phyloP scores from a whole-genome alignment of 2,329 filamentous ascomycete species.

The Fusarium scirpi region DNA sequence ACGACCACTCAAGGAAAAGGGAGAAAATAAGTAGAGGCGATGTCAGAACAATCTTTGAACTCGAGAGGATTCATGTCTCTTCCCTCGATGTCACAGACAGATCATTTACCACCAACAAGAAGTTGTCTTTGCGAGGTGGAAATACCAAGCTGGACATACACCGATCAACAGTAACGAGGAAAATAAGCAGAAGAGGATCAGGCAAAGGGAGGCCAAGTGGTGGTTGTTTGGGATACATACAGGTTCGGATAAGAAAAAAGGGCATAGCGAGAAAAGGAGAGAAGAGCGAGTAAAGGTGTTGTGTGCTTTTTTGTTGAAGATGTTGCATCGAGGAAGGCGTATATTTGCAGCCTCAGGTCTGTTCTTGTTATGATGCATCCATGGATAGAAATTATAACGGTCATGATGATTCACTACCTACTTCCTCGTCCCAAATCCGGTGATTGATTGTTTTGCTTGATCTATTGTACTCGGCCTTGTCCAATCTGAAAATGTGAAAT shows the following conservation, averaged over 20 bases:
- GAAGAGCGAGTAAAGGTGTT: constrained; percentile 24
- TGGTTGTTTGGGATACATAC: constrained; percentile 42
- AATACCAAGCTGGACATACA: constrained; percentile 36
- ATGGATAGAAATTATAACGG: constrained; percentile 43
- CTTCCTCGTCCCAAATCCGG: not conserved
- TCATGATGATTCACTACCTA: constrained; percentile 38
- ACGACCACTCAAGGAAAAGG: constrained; percentile 34
- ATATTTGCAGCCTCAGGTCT: constrained; percentile 26
- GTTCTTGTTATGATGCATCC: constrained; percentile 37
- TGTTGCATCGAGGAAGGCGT: constrained; percentile 31
- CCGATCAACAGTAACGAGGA: constrained; percentile 29
- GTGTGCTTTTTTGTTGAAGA: constrained; percentile 20
- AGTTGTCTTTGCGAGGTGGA: constrained; percentile 20
- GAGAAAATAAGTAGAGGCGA: constrained; percentile 21
- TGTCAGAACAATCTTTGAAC: constrained; percentile 11
- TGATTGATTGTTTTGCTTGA: not conserved
- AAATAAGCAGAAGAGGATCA: constrained; percentile 29
- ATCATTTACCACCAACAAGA: constrained; percentile 7
- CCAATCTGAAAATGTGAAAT: not conserved
- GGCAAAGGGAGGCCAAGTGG: constrained; percentile 12
- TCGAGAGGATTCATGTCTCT: constrained; percentile 42
- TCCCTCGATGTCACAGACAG: constrained; percentile 26
- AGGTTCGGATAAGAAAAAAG: constrained; percentile 35
- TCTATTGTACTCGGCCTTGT: not conserved
- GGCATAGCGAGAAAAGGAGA: constrained; percentile 35